Evolutionary conservation across 768 basidiomycete species (phyloP).

Genomic region (Pholiota molesta): DNA sequence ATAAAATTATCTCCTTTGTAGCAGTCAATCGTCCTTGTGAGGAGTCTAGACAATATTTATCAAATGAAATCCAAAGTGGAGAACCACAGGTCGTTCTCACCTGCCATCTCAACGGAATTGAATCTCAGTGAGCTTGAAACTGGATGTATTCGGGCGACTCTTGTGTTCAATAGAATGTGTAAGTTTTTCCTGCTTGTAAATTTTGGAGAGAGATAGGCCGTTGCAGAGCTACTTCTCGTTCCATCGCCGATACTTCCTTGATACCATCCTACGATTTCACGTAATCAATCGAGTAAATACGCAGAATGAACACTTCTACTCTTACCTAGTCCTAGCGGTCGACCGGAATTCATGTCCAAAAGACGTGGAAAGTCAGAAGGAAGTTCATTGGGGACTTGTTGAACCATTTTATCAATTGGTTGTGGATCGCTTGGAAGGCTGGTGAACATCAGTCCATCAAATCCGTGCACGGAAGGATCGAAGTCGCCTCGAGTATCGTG

Average conservation of each 20-base stretch:
- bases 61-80: not conserved
- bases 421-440: constrained; percentile 26
- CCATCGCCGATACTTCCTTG: constrained; percentile 26
- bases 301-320: no score
- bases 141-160: constrained; percentile 23
- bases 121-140: not conserved
- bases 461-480: constrained; percentile 34
- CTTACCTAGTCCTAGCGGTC: constrained; percentile 42
- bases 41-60: not conserved
- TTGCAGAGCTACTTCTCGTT: constrained; percentile 27
- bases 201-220: constrained; percentile 24
- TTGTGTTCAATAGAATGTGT: constrained; percentile 31
- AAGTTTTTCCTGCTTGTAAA: constrained; percentile 29
- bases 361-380: constrained; percentile 36
- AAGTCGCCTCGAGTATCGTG: constrained; percentile 33
- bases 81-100: not conserved
- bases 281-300: not conserved
- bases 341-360: constrained; percentile 46
- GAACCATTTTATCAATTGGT: constrained; percentile 33
- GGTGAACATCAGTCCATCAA: constrained; percentile 3
- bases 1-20: constrained; percentile 56
- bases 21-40: constrained; percentile 30
- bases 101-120: constrained; percentile 9
- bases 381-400: constrained; percentile 36
- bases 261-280: constrained; percentile 21